Evolutionary conservation across 148 eudicot genomes (phyloP), one percentile per base, ranked within the genome.

Genomic region (Talinum fruticosum): DNA sequence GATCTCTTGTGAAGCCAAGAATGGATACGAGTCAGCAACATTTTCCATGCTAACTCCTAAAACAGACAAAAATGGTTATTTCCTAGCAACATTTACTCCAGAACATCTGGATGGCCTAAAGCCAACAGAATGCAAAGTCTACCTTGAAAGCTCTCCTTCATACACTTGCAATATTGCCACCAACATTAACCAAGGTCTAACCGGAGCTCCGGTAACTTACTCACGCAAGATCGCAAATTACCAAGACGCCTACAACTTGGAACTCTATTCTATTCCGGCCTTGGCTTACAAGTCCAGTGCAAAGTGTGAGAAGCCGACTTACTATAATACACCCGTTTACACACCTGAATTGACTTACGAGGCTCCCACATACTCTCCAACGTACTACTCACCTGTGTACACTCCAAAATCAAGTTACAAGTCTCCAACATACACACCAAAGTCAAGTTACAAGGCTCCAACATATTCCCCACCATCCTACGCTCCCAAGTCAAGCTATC

Each of bases 51-150:
- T 44, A 32, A 78, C 81, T 6, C 81, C 81, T 0, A 78, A 82
- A 78, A 78, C 84, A 5, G 81, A 82, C 24, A 75, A 78, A n/a
- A 82, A 78, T 45, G 84, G 84, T 35, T 82, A 78, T 59, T 82
- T 73, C 70, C 62, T 82, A 33, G 84, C 80, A 28, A 82, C 84
- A 54, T 82, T 82, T 35, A 78, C 84, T 4, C 81, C 74, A 15
- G 51, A 82, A 74, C 76, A 82, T 47, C 80, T 82, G 33, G 84
- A 81, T 8, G 54, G 14, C 15, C 15, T 49, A n/a, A n/a, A n/a
- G n/a, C n/a, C n/a, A n/a, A n/a, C n/a, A n/a, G n/a, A n/a, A n/a
- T n/a, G n/a, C n/a, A n/a, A n/a, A n/a, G n/a, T n/a, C n/a, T n/a
- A n/a, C n/a, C n/a, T n/a, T n/a, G n/a, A n/a, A n/a, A n/a, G n/a